Evolutionary conservation across 2,329 filamentous ascomycete species (phyloP), one percentile per base, ranked within the genome.

Genomic region (Colletotrichum lindemuthianum): DNA sequence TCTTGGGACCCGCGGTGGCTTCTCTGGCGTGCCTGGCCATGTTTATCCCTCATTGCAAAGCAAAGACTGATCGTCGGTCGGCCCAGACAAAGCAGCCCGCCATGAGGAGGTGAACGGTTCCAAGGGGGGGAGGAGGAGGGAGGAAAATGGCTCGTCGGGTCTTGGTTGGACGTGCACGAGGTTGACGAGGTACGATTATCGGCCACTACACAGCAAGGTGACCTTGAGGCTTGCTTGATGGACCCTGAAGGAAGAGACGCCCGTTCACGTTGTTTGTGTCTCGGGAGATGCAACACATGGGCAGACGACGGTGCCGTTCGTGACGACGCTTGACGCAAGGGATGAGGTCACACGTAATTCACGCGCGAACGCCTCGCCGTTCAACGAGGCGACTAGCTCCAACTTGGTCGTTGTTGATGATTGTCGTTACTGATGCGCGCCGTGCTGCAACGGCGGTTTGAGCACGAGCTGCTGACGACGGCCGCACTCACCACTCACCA

Each of bases 271-370:
- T 53, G 47, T 34, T 58, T 41, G 11, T 63, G 60, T 60, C 60
- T 64, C 60, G 58, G 55, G 60, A 60, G 40, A 48, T 24, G 24
- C 3, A 40, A 60, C 36, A 24, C 24, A 34, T 54, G 24, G 40
- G 50, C 56, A 52, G 48, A 44, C 39, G 48, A 44, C 39, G 49
- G 55, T 4, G 5, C 45, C 44, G 55, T 58, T 50, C 24, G 55
- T 32, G 44, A 55, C n/a, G 37, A 50, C 50, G 60, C 60, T 64
- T 64, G 50, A 64, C 56, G 39, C 50, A 64, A 60, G 44, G 39
- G 45, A 52, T 64, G 60, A 64, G 60, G 60, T 60, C 56, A 64
- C 55, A 15, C 13, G 33, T 33, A 32, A 16, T 56, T 49, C 12
- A 33, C 49, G 15, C 56, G 50, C 50, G 56, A 33, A 44, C 44